Evolutionary conservation across 805 yeast genomes (phyloP).

Genomic region (Metschnikowia koreensis): DNA sequence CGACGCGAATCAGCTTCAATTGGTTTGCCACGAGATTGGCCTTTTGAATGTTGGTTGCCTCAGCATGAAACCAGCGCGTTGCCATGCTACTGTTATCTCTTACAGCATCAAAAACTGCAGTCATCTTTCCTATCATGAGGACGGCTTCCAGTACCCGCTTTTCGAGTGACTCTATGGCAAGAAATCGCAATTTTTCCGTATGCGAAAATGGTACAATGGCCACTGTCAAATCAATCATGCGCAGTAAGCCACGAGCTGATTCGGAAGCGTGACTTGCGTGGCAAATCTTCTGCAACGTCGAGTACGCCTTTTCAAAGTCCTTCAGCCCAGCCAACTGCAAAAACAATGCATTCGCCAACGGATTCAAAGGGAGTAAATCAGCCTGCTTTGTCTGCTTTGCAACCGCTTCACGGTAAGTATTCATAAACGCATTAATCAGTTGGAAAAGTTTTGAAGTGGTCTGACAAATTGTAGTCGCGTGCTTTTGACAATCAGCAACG

Average conservation of each 20-base stretch:
- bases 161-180: conserved; percentile 30
- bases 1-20: conserved; percentile 48
- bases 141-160: conserved; percentile 35
- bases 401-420: conserved; percentile 36
- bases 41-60: conserved; percentile 50
- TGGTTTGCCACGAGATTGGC: conserved; percentile 57
- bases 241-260: conserved; percentile 19
- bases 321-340: conserved; percentile 51
- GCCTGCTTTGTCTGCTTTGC: conserved; percentile 13
- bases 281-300: conserved; percentile 31
- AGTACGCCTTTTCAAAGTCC: conserved; percentile 46
- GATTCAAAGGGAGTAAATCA: conserved; percentile 51
- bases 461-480: conserved; percentile 21
- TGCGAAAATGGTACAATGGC: conserved; percentile 53
- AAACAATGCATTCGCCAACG: conserved; percentile 57
- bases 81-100: conserved; percentile 32
- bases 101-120: conserved; percentile 36
- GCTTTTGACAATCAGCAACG: conserved; percentile 14
- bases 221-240: conserved; percentile 45
- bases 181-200: conserved; percentile 39
- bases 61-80: conserved; percentile 47
- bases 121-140: conserved; percentile 33
- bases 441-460: conserved; percentile 26
- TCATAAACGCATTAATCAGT: conserved; percentile 39
- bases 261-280: conserved; percentile 20